A percentile compares a stretch with the other conserved stretches of the same genome.
These are phyloP conservation scores for grape (Vitis vinifera) DNA, from an alignment of 164 flowering plant species.

Conservation along the genomic window DNA sequence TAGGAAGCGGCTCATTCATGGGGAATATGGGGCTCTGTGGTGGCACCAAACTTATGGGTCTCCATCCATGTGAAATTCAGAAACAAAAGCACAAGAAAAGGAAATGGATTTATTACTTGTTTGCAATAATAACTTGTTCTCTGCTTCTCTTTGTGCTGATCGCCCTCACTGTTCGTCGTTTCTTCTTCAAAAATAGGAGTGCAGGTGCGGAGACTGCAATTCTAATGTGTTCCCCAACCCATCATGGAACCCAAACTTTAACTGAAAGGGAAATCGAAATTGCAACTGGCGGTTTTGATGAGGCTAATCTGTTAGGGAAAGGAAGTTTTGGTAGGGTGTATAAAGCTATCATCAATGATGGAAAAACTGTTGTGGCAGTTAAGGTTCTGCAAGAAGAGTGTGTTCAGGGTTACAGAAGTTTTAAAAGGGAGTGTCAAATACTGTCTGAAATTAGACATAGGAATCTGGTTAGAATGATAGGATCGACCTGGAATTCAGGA, in stretches of 20 bases:
- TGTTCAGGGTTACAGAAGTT: conserved; percentile 1
- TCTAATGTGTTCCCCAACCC: not conserved
- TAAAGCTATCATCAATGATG: conserved; percentile 11
- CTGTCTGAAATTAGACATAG: conserved; percentile 17
- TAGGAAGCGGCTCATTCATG: conserved; percentile 10
- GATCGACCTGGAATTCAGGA: conserved; percentile 10
- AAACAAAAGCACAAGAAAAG: not conserved
- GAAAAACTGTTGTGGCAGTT: conserved; percentile 10
- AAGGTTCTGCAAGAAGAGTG: conserved; percentile 7
- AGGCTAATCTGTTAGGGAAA: conserved; percentile 14
- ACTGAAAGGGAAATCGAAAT: conserved; percentile 20
- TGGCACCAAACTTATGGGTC: conserved; percentile 9
- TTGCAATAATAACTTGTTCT: not conserved
- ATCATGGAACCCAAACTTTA: conserved; percentile 3
- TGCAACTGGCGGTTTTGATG: conserved; percentile 15
- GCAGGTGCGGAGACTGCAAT: not conserved
- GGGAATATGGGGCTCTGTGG: conserved; percentile 20
- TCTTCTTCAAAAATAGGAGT: not conserved
- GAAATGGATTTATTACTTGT: not conserved
- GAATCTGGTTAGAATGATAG: conserved; percentile 20
- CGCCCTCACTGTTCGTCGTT: not conserved
- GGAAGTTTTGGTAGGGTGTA: conserved; percentile 3
- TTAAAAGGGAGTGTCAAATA: conserved; percentile 17
- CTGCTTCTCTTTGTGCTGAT: not conserved
- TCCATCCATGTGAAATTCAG: conserved; percentile 12